These are phyloP conservation scores for Chrysanthemum lavandulifolium DNA, from an alignment of 129 eudicot genomes.

Conservation along the genomic window DNA sequence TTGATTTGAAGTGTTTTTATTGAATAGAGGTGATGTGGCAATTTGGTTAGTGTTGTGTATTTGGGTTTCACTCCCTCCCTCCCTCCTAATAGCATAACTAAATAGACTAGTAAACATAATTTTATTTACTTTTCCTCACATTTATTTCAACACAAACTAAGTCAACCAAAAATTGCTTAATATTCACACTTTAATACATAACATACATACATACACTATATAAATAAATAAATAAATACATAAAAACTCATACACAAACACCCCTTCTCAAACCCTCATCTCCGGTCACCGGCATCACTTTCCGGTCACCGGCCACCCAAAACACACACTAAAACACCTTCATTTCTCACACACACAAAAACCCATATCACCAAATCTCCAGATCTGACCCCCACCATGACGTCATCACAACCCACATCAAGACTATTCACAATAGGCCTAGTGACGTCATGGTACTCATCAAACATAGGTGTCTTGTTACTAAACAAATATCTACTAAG, in stretches of 20 bases:
- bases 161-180: constrained; percentile 3
- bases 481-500: constrained; percentile 71
- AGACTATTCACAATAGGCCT: constrained; percentile 68
- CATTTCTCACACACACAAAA: background rate
- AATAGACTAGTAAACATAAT: too few species aligned
- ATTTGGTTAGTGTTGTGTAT: too few species aligned
- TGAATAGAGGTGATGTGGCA: too few species aligned
- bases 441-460: constrained; percentile 79
- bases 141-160: constrained; percentile 1
- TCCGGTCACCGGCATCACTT: constrained; percentile 23
- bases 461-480: constrained; percentile 79
- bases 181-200: constrained; percentile 21
- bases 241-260: constrained; percentile 12
- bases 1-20: too few species aligned
- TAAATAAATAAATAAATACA: constrained; percentile 24
- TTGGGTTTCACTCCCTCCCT: too few species aligned
- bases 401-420: constrained; percentile 46
- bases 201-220: constrained; percentile 19
- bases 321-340: constrained; percentile 5
- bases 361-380: background rate
- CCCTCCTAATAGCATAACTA: too few species aligned
- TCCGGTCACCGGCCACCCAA: constrained; percentile 16
- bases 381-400: constrained; percentile 11
- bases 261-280: constrained; percentile 14
- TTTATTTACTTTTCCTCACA: background rate